Percentiles rank a stretch among this genome's conserved stretches.
phyloP scores from a whole-genome alignment of 2,329 filamentous ascomycete genomes.

The Colletotrichum tabaci region DNA sequence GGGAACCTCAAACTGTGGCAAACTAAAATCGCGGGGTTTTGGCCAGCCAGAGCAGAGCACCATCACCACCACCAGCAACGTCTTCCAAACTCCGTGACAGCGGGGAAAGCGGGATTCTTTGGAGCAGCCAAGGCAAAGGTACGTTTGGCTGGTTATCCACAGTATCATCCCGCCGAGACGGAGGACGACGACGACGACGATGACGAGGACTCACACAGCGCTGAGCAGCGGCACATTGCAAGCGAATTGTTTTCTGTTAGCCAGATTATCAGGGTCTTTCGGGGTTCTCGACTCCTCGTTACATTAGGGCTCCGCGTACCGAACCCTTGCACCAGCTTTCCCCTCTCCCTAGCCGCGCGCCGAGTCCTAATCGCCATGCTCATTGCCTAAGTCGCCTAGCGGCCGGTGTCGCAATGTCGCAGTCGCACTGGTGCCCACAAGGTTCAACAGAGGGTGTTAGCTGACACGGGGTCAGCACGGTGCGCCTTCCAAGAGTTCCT shows the following conservation, averaged over 20 bases:
- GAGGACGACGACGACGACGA: too few relatives aligned
- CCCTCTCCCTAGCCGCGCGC: slow-evolving; percentile 24
- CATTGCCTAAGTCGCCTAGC: slow-evolving; percentile 23
- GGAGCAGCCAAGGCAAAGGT: background rate
- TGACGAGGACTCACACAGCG: too few relatives aligned
- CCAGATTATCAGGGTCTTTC: slow-evolving; percentile 23
- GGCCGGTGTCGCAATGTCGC: slow-evolving; percentile 32
- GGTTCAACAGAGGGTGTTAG: background rate
- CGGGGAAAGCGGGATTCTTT: slow-evolving; percentile 9
- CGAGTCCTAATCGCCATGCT: slow-evolving; percentile 7
- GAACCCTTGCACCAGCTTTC: slow-evolving; percentile 26
- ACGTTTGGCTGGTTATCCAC: background rate
- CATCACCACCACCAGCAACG: background rate
- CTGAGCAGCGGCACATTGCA: background rate
- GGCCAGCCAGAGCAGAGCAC: background rate
- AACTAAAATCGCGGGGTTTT: slow-evolving; percentile 38
- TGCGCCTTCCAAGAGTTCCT: background rate
- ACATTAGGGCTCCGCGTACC: slow-evolving; percentile 36
- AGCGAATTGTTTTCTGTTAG: background rate
- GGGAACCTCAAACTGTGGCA: slow-evolving; percentile 37
- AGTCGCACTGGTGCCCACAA: background rate
- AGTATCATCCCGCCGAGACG: too few relatives aligned
- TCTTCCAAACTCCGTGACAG: background rate
- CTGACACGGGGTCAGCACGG: slow-evolving; percentile 1
- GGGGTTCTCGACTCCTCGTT: slow-evolving; percentile 22